Conservation (phyloP, 176 grass and related monocot genomes). For the Ensete glaucum region DNA sequence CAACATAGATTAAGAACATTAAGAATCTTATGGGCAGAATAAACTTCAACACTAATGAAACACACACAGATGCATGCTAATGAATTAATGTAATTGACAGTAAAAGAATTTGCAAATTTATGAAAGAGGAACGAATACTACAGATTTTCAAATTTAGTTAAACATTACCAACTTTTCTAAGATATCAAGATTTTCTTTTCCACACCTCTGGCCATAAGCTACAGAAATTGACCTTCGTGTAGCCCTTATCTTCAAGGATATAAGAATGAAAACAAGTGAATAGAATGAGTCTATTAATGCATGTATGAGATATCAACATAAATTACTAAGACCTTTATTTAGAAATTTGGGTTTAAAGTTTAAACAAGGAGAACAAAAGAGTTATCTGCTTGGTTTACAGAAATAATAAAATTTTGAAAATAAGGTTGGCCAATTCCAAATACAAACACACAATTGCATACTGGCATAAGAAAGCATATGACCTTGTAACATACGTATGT, state of each 20-base stretch:
- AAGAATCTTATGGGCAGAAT: too few species aligned
- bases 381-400: too few species aligned
- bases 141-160: not conserved
- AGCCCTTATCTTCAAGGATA: conserved; percentile 50
- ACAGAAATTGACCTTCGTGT: conserved; percentile 67
- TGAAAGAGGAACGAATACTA: not conserved
- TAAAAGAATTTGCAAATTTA: not conserved
- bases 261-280: conserved; percentile 7
- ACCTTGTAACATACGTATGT: too few species aligned
- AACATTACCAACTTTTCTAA: conserved; percentile 83
- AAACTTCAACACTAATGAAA: not conserved
- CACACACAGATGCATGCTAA: not conserved
- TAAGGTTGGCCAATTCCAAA: too few species aligned
- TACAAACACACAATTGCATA: too few species aligned
- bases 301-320: not conserved
- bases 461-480: too few species aligned
- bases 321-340: not conserved
- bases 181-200: conserved; percentile 72
- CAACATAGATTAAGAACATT: too few species aligned
- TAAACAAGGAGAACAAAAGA: not conserved
- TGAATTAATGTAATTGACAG: not conserved
- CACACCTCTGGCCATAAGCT: conserved; percentile 75
- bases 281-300: not conserved
- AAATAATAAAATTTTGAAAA: too few species aligned
- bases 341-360: not conserved